Evolutionary conservation across 2,329 filamentous ascomycete genomes (phyloP).

Genomic region (Cryphonectria japonica): DNA sequence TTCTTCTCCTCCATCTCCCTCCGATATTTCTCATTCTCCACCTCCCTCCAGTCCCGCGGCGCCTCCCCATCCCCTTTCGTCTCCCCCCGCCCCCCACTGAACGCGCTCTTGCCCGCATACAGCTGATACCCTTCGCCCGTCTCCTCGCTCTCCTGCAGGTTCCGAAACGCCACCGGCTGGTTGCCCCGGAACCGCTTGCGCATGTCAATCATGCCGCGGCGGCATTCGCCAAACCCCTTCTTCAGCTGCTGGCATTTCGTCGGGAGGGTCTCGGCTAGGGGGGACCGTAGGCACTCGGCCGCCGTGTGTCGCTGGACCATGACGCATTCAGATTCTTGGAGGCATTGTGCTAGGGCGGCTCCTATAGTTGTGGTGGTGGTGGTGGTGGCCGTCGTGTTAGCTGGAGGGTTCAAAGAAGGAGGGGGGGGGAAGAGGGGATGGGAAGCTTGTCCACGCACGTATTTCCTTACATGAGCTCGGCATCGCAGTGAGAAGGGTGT

Average conservation of each 20-base stretch:
- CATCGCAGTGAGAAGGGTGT: conserved; percentile 55
- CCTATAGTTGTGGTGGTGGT: conserved; percentile 56
- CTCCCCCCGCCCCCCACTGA: conserved; percentile 64
- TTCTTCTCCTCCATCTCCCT: conserved; percentile 40
- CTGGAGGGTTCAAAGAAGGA: conserved; percentile 2
- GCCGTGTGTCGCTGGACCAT: conserved; percentile 88
- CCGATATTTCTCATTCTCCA: conserved; percentile 65
- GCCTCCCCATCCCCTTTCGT: conserved; percentile 69
- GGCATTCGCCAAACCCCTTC: conserved; percentile 92
- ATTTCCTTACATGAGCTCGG: conserved; percentile 97
- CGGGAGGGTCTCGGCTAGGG: conserved; percentile 80
- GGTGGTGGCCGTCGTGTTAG: conserved; percentile 11
- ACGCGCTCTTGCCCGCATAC: conserved; percentile 78
- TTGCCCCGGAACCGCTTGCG: conserved; percentile 97
- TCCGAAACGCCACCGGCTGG: conserved; percentile 73
- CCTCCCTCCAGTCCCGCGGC: conserved; percentile 64
- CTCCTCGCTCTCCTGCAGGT: conserved; percentile 63
- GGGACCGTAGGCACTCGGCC: conserved; percentile 83
- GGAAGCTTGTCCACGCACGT: conserved; percentile 62
- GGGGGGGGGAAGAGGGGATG: conserved; percentile 17
- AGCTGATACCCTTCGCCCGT: conserved; percentile 67
- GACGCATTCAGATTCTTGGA: conserved; percentile 95
- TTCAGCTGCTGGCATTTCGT: conserved; percentile 90
- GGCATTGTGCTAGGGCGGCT: conserved; percentile 88
- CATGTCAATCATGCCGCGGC: conserved; percentile 97